These are phyloP conservation scores for Pelargonium citronellum DNA, from an alignment of 441 rosid genomes.

Conservation along the genomic window DNA sequence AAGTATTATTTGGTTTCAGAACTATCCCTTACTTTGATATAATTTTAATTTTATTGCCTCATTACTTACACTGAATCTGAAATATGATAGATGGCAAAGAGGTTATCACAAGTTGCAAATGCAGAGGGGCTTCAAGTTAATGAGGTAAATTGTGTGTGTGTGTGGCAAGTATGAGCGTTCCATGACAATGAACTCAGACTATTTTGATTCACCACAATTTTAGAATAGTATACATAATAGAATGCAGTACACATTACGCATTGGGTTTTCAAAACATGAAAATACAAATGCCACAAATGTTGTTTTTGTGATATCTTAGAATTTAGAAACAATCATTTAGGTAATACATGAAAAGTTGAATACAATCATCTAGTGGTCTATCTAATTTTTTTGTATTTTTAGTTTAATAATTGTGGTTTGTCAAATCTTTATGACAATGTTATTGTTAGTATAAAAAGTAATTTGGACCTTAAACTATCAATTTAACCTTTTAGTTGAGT, in stretches of 20 bases:
- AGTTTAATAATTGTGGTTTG: background rate
- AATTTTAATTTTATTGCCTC: background rate
- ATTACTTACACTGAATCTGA: conserved; percentile 20
- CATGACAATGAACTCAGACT: background rate
- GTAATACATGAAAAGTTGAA: background rate
- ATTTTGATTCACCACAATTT: background rate
- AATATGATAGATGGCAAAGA: conserved; percentile 78
- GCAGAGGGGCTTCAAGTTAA: conserved; percentile 76
- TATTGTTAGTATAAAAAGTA: too few species aligned
- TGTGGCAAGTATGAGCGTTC: conserved; percentile 7
- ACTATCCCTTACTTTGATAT: background rate
- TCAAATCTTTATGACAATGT: conserved; percentile 11
- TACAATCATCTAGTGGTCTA: background rate
- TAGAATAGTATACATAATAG: too few species aligned
- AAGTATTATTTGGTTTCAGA: background rate
- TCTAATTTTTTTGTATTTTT: background rate
- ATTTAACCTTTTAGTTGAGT: too few species aligned
- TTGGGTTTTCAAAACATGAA: background rate
- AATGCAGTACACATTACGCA: too few species aligned
- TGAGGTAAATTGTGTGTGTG: conserved; percentile 43
- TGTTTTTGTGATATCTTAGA: background rate
- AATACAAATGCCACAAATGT: background rate
- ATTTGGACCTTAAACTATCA: too few species aligned
- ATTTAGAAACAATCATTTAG: background rate
- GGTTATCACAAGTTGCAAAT: conserved; percentile 73